phyloP scores from a whole-genome alignment of 129 eudicot genomes.

The Helichrysum umbraculigerum region DNA sequence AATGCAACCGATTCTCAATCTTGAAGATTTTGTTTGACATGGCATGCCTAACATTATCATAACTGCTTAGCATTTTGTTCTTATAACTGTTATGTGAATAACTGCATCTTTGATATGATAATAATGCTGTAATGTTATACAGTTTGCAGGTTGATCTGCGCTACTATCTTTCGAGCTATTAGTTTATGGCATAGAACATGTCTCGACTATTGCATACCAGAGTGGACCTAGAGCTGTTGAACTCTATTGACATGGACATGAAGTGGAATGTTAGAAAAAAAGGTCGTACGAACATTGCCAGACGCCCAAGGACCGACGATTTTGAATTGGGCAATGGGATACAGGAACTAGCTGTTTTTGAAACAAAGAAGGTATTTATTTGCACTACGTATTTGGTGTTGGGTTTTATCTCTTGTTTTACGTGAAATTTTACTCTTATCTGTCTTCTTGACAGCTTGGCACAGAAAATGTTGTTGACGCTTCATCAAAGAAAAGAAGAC shows the following conservation, averaged over 20 bases:
- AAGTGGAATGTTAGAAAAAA: slow-evolving; percentile 31
- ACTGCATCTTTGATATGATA: neutral
- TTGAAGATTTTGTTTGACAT: neutral
- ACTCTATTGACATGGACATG: slow-evolving; percentile 24
- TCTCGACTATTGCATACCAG: slow-evolving; percentile 6
- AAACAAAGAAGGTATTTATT: slow-evolving; percentile 21
- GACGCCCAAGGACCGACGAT: slow-evolving; percentile 32
- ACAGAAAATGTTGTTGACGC: slow-evolving; percentile 13
- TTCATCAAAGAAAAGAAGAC: slow-evolving; percentile 33
- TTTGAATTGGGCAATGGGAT: neutral
- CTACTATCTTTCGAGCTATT: neutral
- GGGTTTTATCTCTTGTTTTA: neutral
- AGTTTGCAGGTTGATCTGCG: slow-evolving; percentile 18
- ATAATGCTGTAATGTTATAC: slow-evolving; percentile 8
- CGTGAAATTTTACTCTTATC: neutral
- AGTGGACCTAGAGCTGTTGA: slow-evolving; percentile 30
- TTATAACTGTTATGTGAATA: neutral
- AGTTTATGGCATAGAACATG: slow-evolving; percentile 16
- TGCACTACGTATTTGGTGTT: neutral
- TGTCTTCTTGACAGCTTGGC: slow-evolving; percentile 24
- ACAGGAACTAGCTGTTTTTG: neutral
- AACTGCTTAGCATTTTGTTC: neutral
- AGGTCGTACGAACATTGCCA: slow-evolving; percentile 30
- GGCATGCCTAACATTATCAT: neutral
- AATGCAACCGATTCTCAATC: neutral